Base-by-base conservation (phyloP, 495 filamentous ascomycete species). In the Aspergillus olivimuriae region DNA sequence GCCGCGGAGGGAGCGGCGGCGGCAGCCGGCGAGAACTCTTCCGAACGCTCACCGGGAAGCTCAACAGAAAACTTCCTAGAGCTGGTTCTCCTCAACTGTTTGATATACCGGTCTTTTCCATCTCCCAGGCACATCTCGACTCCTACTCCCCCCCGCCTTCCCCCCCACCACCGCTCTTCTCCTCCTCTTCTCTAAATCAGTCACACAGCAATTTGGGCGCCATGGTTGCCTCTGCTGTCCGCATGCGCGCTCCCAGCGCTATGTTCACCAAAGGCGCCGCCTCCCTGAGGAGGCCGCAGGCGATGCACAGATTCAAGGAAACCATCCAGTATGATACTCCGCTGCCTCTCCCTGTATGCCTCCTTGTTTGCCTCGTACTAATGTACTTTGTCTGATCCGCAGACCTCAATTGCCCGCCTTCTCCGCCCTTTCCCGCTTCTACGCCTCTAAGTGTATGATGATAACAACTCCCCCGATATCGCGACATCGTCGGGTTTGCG, bases 401-500 rank as follows among this genome's bases (percentile, higher is more conserved):
- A 73, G 69, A 54, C 55, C 58, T 43, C 68, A 70, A 64, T 65
- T 64, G 60, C 76, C 78, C 41, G 69, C 74, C 20, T 59, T 81
- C 45, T 75, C 78, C 36, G 79, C 79, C 42, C 72, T 87, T 54
- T 74, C 80, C 46, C 72, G 84, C 61, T 86, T 72, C 65, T 87
- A 88, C 75, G 83, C 84, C 59, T 84, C 82, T 22, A 88, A 87
- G 75, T 79, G 84, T 88, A 75, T 62, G 72, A 47, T 39, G 22
- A 55, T 44, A 23, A 44, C 48, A 45, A 21, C 36, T 30, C 18
- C 22, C 36, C 20, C 46, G 16, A 47, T 12, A n/a, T n/a, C n/a
- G n/a, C n/a, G n/a, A n/a, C n/a, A n/a, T n/a, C n/a, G n/a, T n/a
- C n/a, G n/a, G n/a, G n/a, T n/a, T n/a, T n/a, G n/a, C n/a, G n/a